Base-by-base conservation (phyloP, 371 early-diverging fungal species). In the Choanephora cucurbitarum region DNA sequence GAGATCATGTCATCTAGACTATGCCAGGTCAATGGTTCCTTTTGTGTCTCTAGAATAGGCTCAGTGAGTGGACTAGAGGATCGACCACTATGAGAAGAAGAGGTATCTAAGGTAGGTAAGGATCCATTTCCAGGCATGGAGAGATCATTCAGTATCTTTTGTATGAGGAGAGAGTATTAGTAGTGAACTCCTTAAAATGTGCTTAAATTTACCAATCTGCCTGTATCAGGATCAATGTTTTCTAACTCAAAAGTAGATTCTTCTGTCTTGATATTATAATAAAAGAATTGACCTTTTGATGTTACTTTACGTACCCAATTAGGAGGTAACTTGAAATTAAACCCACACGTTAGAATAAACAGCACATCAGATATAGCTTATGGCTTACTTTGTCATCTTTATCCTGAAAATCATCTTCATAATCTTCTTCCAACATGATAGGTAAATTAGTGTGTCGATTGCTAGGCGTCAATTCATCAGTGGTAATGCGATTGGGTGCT, bases 251-350 rank as follows among this genome's bases (percentile, higher is more conserved):
- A 93, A n/a, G 82, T 85, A 5, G 91, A 89, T 60, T 87, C 80
- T 51, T 91, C 88, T 5, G 91, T 90, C 31, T 86, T 70, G 32
- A 86, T 65, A 68, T 94, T 92, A 67, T 79, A 91, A 62, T 81
- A 92, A 67, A 91, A 94, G 14, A 75, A 75, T 49, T 84, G 78
- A 10, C 91, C 91, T 51, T 86, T 77, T 15, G 86, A 60, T 49
- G 83, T 66, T 32, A 62, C 58, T 59, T 86, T 85, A 17, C 76
- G 69, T 28, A 73, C 74, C 90, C 85, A 93, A 69, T 76, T 75
- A 40, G 75, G 83, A 31, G 84, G 88, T 34, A 81, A 71, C 73
- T 69, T 4, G n/a, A 41, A 44, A 23, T 44, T 19, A 44, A n/a
- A n/a, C n/a, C n/a, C n/a, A n/a, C n/a, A n/a, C n/a, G n/a, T n/a